Conservation (phyloP, 2,329 filamentous ascomycete species). For the Sclerotinia minor region DNA sequence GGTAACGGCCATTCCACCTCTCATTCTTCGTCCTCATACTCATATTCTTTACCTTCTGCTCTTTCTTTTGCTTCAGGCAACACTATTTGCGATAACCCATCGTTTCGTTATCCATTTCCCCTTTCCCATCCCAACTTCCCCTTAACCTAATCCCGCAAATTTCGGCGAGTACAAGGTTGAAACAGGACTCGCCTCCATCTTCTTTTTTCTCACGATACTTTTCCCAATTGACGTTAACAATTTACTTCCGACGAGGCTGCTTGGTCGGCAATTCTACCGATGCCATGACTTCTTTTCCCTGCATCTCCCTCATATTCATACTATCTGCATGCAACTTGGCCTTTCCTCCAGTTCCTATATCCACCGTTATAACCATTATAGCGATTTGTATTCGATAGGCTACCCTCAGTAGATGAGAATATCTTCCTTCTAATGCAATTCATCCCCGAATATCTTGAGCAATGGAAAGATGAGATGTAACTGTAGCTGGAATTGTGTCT, state of each 20-base stretch:
- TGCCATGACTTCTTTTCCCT: conserved; percentile 29
- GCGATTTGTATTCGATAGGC: conserved; percentile 1
- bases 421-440: background rate
- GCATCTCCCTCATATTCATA: conserved; percentile 32
- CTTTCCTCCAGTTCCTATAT: conserved; percentile 26
- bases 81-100: background rate
- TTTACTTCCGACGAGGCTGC: conserved; percentile 36
- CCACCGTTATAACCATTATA: conserved; percentile 25
- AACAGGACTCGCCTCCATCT: background rate
- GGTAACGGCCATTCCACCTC: conserved; percentile 33
- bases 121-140: background rate
- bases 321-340: conserved; percentile 33
- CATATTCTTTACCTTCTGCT: background rate
- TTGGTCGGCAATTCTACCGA: conserved; percentile 34
- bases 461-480: background rate
- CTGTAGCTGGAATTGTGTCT: background rate
- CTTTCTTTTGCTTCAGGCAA: too few relatives aligned
- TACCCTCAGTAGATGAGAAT: background rate
- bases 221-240: conserved; percentile 30
- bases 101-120: background rate
- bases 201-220: background rate
- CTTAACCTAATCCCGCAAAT: background rate
- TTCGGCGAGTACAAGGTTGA: background rate
- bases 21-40: background rate
- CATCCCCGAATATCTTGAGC: background rate